Conservation (phyloP, 83 land plant species). For the Thuja plicata region DNA sequence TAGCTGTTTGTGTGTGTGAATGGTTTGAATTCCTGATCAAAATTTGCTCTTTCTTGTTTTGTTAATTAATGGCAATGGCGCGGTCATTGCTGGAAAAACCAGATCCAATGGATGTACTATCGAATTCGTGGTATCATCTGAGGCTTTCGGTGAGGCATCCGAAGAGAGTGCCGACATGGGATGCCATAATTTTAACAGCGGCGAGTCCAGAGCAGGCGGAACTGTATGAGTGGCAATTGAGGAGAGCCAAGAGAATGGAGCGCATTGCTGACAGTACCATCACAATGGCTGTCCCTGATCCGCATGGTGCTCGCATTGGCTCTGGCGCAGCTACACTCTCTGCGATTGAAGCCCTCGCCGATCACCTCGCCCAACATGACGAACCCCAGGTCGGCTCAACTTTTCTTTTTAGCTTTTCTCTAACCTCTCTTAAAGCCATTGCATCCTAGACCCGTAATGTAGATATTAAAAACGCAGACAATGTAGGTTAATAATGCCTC, state of each 20-base stretch:
- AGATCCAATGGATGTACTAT: conserved; percentile 33
- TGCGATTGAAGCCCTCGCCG: conserved; percentile 59
- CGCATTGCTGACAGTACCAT: conserved; percentile 67
- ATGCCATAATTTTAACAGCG: conserved; percentile 89
- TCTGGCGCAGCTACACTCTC: conserved; percentile 96
- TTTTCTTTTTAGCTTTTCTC: background rate
- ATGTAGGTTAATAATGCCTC: background rate
- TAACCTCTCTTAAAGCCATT: background rate
- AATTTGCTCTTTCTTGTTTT: background rate
- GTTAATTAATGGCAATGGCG: conserved; percentile 1
- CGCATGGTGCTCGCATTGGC: conserved; percentile 87
- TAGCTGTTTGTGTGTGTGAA: background rate
- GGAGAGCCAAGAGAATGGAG: conserved; percentile 67
- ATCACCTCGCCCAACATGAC: conserved; percentile 12
- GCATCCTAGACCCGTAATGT: background rate
- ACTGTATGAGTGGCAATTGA: conserved; percentile 86
- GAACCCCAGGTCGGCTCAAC: background rate
- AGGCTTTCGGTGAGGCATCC: conserved; percentile 81
- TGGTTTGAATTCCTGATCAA: background rate
- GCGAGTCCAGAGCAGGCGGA: conserved; percentile 93
- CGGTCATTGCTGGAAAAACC: conserved; percentile 4
- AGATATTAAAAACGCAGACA: background rate
- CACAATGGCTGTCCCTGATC: conserved; percentile 90
- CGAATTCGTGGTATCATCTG: conserved; percentile 79
- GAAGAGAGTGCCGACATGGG: conserved; percentile 86